Base-by-base conservation (phyloP, 768 basidiomycete species). In the Leccinum disarticulatum region DNA sequence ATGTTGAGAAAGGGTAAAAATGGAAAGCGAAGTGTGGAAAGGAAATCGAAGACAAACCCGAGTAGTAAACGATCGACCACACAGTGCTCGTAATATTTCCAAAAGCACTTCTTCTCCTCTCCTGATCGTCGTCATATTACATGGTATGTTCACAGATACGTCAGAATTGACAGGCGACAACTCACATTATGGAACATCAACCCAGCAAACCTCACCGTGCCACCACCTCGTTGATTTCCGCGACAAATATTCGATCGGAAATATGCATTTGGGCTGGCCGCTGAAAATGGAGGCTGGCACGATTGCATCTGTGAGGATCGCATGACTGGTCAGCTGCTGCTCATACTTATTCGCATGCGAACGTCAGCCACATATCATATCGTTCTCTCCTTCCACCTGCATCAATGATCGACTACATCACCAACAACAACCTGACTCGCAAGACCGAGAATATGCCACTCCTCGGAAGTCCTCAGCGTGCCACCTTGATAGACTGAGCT, bases 281-380 rank as follows among this genome's bases (percentile, higher is more conserved):
- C n/a, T 1, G 17, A 41, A 3, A 9, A 17, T 17, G 38, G 38
- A 3, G 38, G 38, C 17, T n/a, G 38, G 17, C 7, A 15, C 6
- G 17, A 41, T n/a, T 41, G 8, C 38, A n/a, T n/a, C 9, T 41
- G 17, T n/a, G 38, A 41, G 4, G 4, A 41, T 8, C n/a, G 15
- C 22, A 33, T 33, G 31, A 10, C 30, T 31, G 46, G 30, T 47
- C 46, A 47, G 3, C 22, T 22, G 22, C 22, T 22, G 22, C 22
- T 22, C 22, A 22, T 22, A 47, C 4, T 22, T 1, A 5, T 36
- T 7, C 22, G 7, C 27, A 13, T 30, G 22, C 3, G 4, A 43
- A 30, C 3, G 43, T 22, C 35, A 64, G 56, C 48, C 7, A 36
- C 35, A 38, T 35, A 33, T 64, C 48, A 5, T 58, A 33, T 22